phyloP scores from a whole-genome alignment of 129 eudicot genomes.

The Tanacetum coccineum region DNA sequence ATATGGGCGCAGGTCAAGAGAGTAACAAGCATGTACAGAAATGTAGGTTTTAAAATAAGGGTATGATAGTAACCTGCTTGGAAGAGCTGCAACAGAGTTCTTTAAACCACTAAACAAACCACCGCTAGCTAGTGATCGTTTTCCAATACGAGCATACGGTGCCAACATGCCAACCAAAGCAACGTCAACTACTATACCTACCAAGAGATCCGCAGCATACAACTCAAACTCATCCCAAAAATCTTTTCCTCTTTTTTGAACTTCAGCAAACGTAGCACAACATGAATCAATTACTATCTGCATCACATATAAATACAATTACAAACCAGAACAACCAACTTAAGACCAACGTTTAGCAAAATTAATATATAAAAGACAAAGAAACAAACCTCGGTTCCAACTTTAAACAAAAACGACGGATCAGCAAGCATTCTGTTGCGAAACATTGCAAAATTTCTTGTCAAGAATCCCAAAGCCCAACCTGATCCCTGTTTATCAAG shows the following conservation, averaged over 20 bases:
- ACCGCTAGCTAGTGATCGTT: slow-evolving; percentile 59
- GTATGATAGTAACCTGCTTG: slow-evolving; percentile 67
- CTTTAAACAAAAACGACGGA: slow-evolving; percentile 87
- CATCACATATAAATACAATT: slow-evolving; percentile 2
- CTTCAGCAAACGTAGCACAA: slow-evolving; percentile 98
- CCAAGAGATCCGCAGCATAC: slow-evolving; percentile 90
- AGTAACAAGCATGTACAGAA: no score
- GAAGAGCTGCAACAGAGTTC: slow-evolving; percentile 66
- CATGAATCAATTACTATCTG: slow-evolving; percentile 91
- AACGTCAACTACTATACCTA: slow-evolving; percentile 86
- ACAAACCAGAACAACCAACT: no score
- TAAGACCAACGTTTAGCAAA: no score
- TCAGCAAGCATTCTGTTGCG: slow-evolving; percentile 92
- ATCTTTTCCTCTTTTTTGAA: slow-evolving; percentile 87
- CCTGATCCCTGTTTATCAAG: slow-evolving; percentile 57
- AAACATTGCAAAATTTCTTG: slow-evolving; percentile 63
- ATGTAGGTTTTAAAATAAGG: neutral
- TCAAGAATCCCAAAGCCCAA: slow-evolving; percentile 66
- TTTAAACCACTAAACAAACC: slow-evolving; percentile 51
- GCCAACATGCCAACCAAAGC: slow-evolving; percentile 97
- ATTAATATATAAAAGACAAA: neutral
- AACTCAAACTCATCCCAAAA: slow-evolving; percentile 95
- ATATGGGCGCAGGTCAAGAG: no score
- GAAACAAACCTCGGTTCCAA: slow-evolving; percentile 87
- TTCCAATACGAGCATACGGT: slow-evolving; percentile 89